Percentiles rank a stretch among this genome's conserved stretches.
phyloP scores from a whole-genome alignment of 768 basidiomycete species.

The Pholiota molesta region DNA sequence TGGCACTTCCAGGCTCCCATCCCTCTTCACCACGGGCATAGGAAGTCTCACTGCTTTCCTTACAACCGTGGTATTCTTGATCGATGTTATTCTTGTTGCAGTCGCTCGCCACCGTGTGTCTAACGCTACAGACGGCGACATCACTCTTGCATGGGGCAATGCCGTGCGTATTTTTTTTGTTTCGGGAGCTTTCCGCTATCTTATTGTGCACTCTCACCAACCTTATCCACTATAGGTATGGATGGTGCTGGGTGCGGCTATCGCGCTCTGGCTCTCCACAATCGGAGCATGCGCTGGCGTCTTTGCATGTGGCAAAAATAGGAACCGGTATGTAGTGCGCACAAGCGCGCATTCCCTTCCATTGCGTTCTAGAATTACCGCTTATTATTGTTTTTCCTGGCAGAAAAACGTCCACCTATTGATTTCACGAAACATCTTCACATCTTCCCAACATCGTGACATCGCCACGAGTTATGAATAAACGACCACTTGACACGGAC shows the following conservation, averaged over 20 bases:
- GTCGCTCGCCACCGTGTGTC: constrained; percentile 44
- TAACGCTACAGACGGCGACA: constrained; percentile 40
- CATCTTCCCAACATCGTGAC: constrained; percentile 16
- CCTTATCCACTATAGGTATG: constrained; percentile 41
- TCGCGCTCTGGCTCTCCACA: constrained; percentile 51
- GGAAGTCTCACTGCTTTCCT: constrained; percentile 44
- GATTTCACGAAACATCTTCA: constrained; percentile 12
- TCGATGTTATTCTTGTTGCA: constrained; percentile 54
- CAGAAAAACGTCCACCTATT: constrained; percentile 22
- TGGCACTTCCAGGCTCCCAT: constrained; percentile 38
- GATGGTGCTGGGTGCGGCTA: constrained; percentile 54
- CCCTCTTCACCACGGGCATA: constrained; percentile 39
- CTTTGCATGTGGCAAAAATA: constrained; percentile 25
- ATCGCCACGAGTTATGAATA: constrained; percentile 7
- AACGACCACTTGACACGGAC: constrained; percentile 2
- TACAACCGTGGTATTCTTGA: constrained; percentile 53
- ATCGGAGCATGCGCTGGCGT: constrained; percentile 38
- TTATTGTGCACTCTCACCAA: not conserved
- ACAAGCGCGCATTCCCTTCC: constrained; percentile 17
- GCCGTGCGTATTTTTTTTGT: constrained; percentile 36
- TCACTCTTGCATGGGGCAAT: constrained; percentile 52
- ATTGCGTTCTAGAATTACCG: constrained; percentile 6
- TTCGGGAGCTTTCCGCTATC: constrained; percentile 4
- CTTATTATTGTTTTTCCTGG: constrained; percentile 6
- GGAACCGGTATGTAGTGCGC: constrained; percentile 8